A percentile compares a stretch with the other conserved stretches of the same genome.
These are phyloP conservation scores for Leishmania tropica DNA, from an alignment of 208 protist species.

Conservation along the genomic window DNA sequence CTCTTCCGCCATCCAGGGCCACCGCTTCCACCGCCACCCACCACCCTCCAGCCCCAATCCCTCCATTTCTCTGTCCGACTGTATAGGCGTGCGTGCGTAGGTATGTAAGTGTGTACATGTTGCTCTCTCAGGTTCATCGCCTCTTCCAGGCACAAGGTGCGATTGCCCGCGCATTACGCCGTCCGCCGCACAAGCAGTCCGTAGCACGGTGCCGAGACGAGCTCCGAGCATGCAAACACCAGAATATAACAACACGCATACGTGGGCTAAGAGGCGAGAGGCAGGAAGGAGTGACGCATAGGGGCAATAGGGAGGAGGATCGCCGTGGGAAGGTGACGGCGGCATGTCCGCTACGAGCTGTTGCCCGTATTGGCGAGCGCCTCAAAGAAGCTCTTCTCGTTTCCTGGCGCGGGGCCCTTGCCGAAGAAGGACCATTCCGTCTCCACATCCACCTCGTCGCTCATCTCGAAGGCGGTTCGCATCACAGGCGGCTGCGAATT, in stretches of 20 bases:
- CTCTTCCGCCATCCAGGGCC: no score
- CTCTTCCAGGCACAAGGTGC: neutral
- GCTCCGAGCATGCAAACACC: neutral
- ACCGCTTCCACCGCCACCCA: no score
- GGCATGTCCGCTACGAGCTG: slow-evolving; percentile 7
- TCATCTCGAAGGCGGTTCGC: slow-evolving; percentile 89
- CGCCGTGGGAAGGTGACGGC: neutral
- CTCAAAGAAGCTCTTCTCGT: slow-evolving; percentile 81
- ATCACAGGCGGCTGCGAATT: slow-evolving; percentile 55
- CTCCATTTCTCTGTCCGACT: neutral
- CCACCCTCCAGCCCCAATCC: neutral
- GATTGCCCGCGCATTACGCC: neutral
- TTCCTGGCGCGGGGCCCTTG: slow-evolving; percentile 77
- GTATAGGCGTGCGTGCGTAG: neutral
- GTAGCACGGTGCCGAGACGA: neutral
- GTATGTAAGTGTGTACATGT: neutral
- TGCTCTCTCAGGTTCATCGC: neutral
- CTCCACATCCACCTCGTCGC: slow-evolving; percentile 86
- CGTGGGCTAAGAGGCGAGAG: neutral
- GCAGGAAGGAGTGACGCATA: neutral
- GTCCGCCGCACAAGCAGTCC: neutral
- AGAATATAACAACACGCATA: neutral
- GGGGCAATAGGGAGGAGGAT: neutral
- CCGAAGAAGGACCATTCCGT: slow-evolving; percentile 84
- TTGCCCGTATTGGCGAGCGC: slow-evolving; percentile 52